Percentiles rank a stretch among this genome's conserved stretches.
Conservation (phyloP, 768 basidiomycete species). For the Boletus rufocinnamomeus region DNA sequence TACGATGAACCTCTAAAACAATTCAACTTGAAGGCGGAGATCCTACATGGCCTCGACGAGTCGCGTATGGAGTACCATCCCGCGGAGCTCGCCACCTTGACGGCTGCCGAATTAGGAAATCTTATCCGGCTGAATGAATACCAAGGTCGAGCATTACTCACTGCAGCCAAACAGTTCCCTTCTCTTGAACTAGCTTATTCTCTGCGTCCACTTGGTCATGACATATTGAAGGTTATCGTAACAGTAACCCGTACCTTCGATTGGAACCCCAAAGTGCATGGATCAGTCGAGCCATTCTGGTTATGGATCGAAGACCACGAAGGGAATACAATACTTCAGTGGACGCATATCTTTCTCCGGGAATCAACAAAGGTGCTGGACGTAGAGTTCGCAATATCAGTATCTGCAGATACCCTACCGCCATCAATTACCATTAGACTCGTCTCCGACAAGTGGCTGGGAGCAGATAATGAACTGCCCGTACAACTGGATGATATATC, state of each 20-base stretch:
- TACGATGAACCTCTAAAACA: constrained; percentile 90
- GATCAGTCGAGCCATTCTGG: constrained; percentile 84
- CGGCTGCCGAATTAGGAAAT: constrained; percentile 69
- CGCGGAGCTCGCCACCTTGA: constrained; percentile 66
- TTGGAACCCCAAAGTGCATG: constrained; percentile 80
- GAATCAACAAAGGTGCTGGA: constrained; percentile 59
- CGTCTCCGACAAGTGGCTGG: constrained; percentile 91
- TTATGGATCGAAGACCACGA: constrained; percentile 92
- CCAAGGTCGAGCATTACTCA: constrained; percentile 77
- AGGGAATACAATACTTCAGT: constrained; percentile 80
- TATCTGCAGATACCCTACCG: constrained; percentile 59
- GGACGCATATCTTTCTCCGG: constrained; percentile 71
- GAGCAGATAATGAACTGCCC: constrained; percentile 73
- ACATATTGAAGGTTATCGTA: constrained; percentile 77
- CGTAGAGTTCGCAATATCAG: constrained; percentile 79
- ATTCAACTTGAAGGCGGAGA: constrained; percentile 73
- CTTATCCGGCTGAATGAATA: constrained; percentile 83
- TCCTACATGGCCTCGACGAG: constrained; percentile 72
- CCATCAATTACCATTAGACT: constrained; percentile 72
- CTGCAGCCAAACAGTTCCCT: constrained; percentile 86
- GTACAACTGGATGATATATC: constrained; percentile 66
- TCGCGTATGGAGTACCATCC: constrained; percentile 84
- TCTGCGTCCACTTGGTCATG: constrained; percentile 80
- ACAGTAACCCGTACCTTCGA: constrained; percentile 66
- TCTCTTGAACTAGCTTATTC: constrained; percentile 61